These are phyloP conservation scores for Boletellus sp. DNA, from an alignment of 768 basidiomycete species.

Conservation along the genomic window DNA sequence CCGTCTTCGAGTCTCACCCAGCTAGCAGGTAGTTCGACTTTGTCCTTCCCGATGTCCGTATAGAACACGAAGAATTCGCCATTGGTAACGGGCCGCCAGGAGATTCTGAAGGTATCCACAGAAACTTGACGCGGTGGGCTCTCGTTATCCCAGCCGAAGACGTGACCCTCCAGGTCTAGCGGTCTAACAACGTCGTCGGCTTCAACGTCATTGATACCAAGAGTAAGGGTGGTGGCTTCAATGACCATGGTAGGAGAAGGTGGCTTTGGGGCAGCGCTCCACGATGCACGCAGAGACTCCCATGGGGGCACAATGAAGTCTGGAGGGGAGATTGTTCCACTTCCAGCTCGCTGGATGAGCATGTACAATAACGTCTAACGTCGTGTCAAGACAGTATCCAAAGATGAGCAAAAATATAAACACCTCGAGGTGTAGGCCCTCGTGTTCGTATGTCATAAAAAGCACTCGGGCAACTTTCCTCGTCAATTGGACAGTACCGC, in stretches of 20 bases:
- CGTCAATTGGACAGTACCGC: conserved; percentile 47
- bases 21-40: conserved; percentile 32
- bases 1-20: conserved; percentile 19
- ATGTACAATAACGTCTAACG: conserved; percentile 84
- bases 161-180: conserved; percentile 48
- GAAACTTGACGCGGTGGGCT: conserved; percentile 59
- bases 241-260: conserved; percentile 47
- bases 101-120: conserved; percentile 70
- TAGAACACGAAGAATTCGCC: conserved; percentile 78
- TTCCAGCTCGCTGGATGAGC: conserved; percentile 79
- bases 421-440: conserved; percentile 82
- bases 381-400: conserved; percentile 3
- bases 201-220: conserved; percentile 87
- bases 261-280: conserved; percentile 46
- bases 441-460: conserved; percentile 91
- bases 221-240: conserved; percentile 51
- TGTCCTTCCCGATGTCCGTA: conserved; percentile 39
- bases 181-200: conserved; percentile 49
- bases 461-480: conserved; percentile 74
- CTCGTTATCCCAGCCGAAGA: conserved; percentile 97
- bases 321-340: conserved; percentile 72
- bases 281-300: conserved; percentile 45
- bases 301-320: conserved; percentile 76
- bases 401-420: not conserved
- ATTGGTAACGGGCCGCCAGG: conserved; percentile 86